Base-by-base conservation (phyloP, 2,329 filamentous ascomycete species). In the Emergomyces pasteurianus region DNA sequence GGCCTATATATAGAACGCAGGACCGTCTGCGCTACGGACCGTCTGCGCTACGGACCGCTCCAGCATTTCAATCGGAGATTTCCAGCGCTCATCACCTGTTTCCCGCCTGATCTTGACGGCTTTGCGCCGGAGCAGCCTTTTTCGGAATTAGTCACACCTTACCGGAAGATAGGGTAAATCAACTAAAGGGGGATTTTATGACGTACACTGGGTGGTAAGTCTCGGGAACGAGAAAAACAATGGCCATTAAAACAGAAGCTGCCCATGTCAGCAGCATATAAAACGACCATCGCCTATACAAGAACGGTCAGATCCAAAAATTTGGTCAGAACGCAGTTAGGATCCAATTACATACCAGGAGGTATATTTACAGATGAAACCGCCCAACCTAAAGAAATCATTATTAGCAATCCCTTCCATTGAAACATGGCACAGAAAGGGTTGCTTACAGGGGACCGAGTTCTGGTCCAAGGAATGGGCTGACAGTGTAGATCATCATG, bases 261-360 rank as follows among this genome's bases (percentile, higher is more conserved):
- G 85, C 81, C 90, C 90, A 95, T 58, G 96, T 95, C 58, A 95
- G 75, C 62, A 95, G 78, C 3, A 91, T 81, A 70, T 92, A 96
- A 73, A 94, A 92, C 0, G 86, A 88, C 89, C 89, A 94, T 58
- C 88, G 79, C 87, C 75, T 76, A 54, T 7, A 18, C 36, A 56
- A 36, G 56, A 58, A n/a, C n/a, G 63, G 21, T 54, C n/a, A 36
- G 14, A 36, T 7, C 34, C 26, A 8, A 49, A 53, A 49, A 53
- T 26, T 49, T 56, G 10, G 40, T 36, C 12, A 47, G n/a, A 8
- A 42, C 38, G 55, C 5, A 49, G 18, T 67, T 67, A 26, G 62
- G 52, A n/a, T 23, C 8, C 31, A 56, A 56, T 31, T 28, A 65
- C 68, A 69, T 69, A 78, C 81, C 90, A 96, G 60, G 78, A 76